Evolutionary conservation across 2,329 filamentous ascomycete species (phyloP).

Genomic region (Mollisiaceae sp.): DNA sequence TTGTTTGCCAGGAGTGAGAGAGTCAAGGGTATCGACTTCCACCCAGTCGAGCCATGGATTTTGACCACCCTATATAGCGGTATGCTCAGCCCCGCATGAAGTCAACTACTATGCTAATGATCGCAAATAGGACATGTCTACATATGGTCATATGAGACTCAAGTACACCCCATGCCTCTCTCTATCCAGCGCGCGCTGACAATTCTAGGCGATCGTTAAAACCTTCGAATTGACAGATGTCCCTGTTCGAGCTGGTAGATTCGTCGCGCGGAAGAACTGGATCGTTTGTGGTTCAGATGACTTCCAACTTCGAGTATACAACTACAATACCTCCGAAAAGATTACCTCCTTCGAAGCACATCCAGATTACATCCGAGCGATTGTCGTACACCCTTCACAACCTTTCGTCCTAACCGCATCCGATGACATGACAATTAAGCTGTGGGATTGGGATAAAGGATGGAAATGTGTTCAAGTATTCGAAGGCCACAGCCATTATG

Average conservation of each 20-base stretch:
- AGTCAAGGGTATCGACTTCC: slow-evolving; percentile 97
- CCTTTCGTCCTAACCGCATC: slow-evolving; percentile 95
- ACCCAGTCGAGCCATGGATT: slow-evolving; percentile 95
- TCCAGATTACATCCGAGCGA: slow-evolving; percentile 97
- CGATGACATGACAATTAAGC: slow-evolving; percentile 98
- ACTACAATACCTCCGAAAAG: slow-evolving; percentile 99
- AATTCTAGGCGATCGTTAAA: slow-evolving; percentile 80
- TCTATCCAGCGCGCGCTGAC: slow-evolving; percentile 23
- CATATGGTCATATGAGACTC: slow-evolving; percentile 98
- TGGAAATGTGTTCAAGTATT: slow-evolving; percentile 97
- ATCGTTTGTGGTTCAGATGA: slow-evolving; percentile 95
- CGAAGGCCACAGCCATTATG: slow-evolving; percentile 94
- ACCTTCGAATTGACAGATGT: slow-evolving; percentile 99
- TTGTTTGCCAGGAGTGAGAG: slow-evolving; percentile 90
- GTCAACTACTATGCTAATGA: slow-evolving; percentile 29
- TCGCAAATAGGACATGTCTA: slow-evolving; percentile 82
- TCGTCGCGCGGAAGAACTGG: slow-evolving; percentile 98
- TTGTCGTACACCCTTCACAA: slow-evolving; percentile 92
- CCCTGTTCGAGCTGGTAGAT: slow-evolving; percentile 93
- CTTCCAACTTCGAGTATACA: slow-evolving; percentile 88
- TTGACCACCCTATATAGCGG: slow-evolving; percentile 96
- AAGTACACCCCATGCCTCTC: slow-evolving; percentile 51
- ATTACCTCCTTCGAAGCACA: slow-evolving; percentile 97
- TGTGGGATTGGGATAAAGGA: slow-evolving; percentile 98
- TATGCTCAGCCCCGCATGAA: slow-evolving; percentile 50